phyloP scores from a whole-genome alignment of 192 early-diverging fungal species.

The Rhizophagus sp. region DNA sequence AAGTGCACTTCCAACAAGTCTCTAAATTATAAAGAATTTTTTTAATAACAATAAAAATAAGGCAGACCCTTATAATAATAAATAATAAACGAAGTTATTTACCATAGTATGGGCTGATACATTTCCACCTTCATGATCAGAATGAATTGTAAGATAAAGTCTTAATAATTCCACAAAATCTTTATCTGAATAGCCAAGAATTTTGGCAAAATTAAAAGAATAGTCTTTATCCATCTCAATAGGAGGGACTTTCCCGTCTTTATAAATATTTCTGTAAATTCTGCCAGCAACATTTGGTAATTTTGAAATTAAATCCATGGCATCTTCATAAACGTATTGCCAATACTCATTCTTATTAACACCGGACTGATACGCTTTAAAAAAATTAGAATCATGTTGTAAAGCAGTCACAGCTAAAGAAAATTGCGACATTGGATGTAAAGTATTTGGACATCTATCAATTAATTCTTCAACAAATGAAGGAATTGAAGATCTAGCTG shows the following conservation, averaged over 20 bases:
- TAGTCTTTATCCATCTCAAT: constrained; percentile 91
- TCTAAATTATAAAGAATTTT: constrained; percentile 21
- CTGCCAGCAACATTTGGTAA: constrained; percentile 94
- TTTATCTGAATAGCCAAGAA: constrained; percentile 87
- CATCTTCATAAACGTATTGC: constrained; percentile 95
- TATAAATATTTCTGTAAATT: constrained; percentile 99
- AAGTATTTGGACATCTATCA: constrained; percentile 96
- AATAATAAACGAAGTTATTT: not conserved
- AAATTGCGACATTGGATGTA: constrained; percentile 99
- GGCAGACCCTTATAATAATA: not conserved
- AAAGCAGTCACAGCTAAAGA: constrained; percentile 95
- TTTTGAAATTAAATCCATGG: constrained; percentile 98
- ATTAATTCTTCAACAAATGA: constrained; percentile 95
- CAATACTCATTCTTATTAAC: constrained; percentile 96
- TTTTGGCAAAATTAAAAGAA: constrained; percentile 91
- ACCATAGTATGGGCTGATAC: constrained; percentile 94
- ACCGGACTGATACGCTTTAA: constrained; percentile 93
- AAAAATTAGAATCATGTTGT: constrained; percentile 95
- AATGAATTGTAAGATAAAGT: constrained; percentile 99
- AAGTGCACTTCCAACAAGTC: constrained; percentile 92
- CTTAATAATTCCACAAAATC: constrained; percentile 98
- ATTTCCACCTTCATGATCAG: constrained; percentile 99
- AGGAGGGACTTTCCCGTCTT: constrained; percentile 89
- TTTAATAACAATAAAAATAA: constrained; percentile 5
- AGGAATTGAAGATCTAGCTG: constrained; percentile 90